Evolutionary conservation across 306 rosid species (phyloP).

Genomic region (Vigna angularis): DNA sequence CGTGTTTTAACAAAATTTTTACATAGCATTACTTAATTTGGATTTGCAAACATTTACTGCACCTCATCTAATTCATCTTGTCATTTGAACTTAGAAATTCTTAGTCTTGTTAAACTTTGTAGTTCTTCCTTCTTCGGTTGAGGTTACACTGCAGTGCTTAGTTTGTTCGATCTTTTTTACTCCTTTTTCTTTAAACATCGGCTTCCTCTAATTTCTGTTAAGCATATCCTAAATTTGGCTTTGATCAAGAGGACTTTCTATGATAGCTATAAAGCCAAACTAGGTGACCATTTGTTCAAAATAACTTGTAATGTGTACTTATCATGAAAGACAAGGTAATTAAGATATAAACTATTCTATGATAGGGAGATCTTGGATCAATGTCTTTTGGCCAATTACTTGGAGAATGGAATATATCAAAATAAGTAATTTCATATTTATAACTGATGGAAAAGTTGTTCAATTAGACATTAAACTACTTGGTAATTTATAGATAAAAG

Average conservation of each 20-base stretch:
- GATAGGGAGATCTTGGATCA: conserved; percentile 8
- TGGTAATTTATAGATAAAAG: conserved; percentile 74
- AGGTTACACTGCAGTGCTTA: neutral
- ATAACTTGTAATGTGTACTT: neutral
- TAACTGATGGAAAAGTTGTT: conserved; percentile 9
- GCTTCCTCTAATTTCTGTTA: neutral
- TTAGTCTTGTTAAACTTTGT: neutral
- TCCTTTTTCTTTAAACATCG: neutral
- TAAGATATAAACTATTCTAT: neutral
- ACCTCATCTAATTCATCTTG: neutral
- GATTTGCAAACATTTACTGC: neutral
- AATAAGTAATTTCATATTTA: conserved; percentile 10
- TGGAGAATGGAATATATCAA: conserved; percentile 5
- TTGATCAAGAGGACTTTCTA: neutral
- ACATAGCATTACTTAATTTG: neutral
- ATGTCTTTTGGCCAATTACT: conserved; percentile 5
- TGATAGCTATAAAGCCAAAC: conserved; percentile 17
- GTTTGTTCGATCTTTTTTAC: neutral
- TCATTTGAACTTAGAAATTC: neutral
- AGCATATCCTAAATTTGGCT: neutral
- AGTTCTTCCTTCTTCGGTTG: conserved; percentile 9
- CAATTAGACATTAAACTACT: conserved; percentile 27
- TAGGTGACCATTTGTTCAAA: conserved; percentile 23
- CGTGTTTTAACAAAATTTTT: neutral
- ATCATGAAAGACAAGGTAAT: neutral